Evolutionary conservation across 2,329 filamentous ascomycete species (phyloP), one percentile per base, ranked within the genome.

Genomic region (Paracorniculantispora psalliotae): DNA sequence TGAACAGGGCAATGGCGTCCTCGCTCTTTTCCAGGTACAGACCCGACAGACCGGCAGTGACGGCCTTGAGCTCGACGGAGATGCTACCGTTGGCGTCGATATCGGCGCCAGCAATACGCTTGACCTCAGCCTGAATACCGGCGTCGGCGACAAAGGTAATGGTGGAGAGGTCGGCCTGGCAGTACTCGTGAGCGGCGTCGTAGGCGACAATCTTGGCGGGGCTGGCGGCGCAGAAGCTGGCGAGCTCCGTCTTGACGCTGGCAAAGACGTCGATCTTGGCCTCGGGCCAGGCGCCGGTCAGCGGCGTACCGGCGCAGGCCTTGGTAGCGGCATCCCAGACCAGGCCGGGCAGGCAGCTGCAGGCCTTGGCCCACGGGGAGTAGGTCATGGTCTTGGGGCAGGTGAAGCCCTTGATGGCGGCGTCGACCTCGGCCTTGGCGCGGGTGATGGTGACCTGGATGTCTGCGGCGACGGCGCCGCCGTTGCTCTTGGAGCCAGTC

Each of bases 271-370:
- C 60, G 61, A 64, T 53, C 7, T 65, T 56, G 15, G 72, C 69
- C 67, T 68, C 62, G 37, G 72, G 70, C 72, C 72, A 75, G 61
- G 68, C 66, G 55, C 72, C 72, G 2, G 33, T 61, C 43, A 68
- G 61, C 49, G 57, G 47, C 19, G 56, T 55, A 49, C 72, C 72
- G 25, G 61, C 44, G 61, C 72, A 75, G 46, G 35, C 26, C 57
- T 61, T 64, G 53, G 62, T 55, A 47, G 65, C 59, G 47, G 71
- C 61, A 46, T 79, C 74, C 61, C 72, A 73, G 57, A 70, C 67
- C 67, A 75, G 71, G 59, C 76, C 77, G 15, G 75, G 71, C 15
- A 72, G 61, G 60, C 78, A 79, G 17, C 77, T 67, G 67, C 79
- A 81, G 33, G 77, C 59, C 64, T 69, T 70, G 60, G 68, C 69